Conservation (phyloP, 495 filamentous ascomycete genomes). For the Aspergillus ellipticus region DNA sequence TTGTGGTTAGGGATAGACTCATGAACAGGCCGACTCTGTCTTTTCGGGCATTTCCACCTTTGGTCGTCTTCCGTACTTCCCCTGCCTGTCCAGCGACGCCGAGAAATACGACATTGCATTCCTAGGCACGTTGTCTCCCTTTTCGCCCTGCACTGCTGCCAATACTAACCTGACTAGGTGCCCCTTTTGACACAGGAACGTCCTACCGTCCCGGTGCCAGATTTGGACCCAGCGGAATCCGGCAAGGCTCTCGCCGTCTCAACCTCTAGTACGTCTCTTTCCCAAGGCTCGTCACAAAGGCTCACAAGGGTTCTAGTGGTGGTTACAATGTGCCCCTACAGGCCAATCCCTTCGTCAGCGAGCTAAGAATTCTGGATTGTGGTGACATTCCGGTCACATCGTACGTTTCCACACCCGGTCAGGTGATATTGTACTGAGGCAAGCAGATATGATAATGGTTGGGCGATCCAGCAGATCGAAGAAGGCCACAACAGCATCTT, state of each 20-base stretch:
- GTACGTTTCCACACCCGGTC: slow-evolving; percentile 27
- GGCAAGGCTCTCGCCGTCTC: slow-evolving; percentile 71
- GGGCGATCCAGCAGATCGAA: slow-evolving; percentile 70
- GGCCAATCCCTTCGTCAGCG: slow-evolving; percentile 61
- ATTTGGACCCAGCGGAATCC: slow-evolving; percentile 77
- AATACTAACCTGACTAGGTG: slow-evolving; percentile 34
- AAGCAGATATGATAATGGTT: slow-evolving; percentile 61
- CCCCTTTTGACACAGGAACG: slow-evolving; percentile 64
- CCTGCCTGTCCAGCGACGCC: slow-evolving; percentile 67
- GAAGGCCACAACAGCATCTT: slow-evolving; percentile 54
- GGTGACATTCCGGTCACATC: slow-evolving; percentile 72
- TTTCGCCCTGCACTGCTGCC: not conserved
- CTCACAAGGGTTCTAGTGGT: slow-evolving; percentile 56
- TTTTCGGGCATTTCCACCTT: slow-evolving; percentile 75
- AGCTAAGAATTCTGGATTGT: slow-evolving; percentile 68
- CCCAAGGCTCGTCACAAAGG: slow-evolving; percentile 23
- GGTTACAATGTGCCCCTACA: slow-evolving; percentile 61
- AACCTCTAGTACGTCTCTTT: slow-evolving; percentile 59
- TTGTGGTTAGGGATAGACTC: not conserved
- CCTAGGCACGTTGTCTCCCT: slow-evolving; percentile 59
- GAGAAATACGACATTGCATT: slow-evolving; percentile 81
- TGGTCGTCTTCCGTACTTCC: slow-evolving; percentile 71
- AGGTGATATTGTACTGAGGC: not conserved
- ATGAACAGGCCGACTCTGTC: slow-evolving; percentile 61
- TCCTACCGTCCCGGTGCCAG: slow-evolving; percentile 79